Evolutionary conservation across 2,329 filamentous ascomycete species (phyloP), one percentile per base, ranked within the genome.

Genomic region (Trichophyton benhamiae): DNA sequence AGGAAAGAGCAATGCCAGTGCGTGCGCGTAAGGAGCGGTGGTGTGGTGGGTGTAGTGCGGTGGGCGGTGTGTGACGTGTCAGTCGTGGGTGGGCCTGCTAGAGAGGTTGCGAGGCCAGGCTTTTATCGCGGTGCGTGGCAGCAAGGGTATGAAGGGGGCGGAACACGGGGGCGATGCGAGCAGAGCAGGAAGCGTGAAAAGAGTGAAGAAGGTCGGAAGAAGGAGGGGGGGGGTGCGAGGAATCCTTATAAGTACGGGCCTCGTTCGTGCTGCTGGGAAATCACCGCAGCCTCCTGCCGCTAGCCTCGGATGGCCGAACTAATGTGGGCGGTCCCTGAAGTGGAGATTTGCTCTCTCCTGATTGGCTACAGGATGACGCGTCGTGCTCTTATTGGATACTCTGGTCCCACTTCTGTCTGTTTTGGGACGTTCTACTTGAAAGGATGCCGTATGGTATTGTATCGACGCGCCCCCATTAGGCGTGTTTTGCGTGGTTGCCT

Each of bases 241-340:
- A 74, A 74, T 72, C 68, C 72, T 74, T 74, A 59, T 59, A 74
- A 74, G 72, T 74, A 74, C 68, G 72, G 69, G 67, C 69, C 69
- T 65, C 65, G 68, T 44, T 44, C 67, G 65, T 65, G 69, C 69
- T 68, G 68, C 67, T 68, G 60, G 64, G 62, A 61, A 62, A 65
- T 46, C 61, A 69, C 64, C 66, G 66, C 71, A 67, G 68, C 64
- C 67, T 66, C 65, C 66, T 71, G 68, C 69, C 71, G 68, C 71
- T 71, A 72, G 68, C 70, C 70, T 65, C 71, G 70, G 71, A 72
- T 70, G 62, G 68, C 67, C 63, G 65, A 69, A 64, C 70, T 72
- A 73, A 67, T 62, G 66, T 68, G 65, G 68, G 67, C 69, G 63
- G 68, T 66, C 68, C 71, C 68, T 68, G 70, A 65, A 69, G 66